phyloP scores from a whole-genome alignment of 73 alveolate genomes.

The Paramecium bursaria region DNA sequence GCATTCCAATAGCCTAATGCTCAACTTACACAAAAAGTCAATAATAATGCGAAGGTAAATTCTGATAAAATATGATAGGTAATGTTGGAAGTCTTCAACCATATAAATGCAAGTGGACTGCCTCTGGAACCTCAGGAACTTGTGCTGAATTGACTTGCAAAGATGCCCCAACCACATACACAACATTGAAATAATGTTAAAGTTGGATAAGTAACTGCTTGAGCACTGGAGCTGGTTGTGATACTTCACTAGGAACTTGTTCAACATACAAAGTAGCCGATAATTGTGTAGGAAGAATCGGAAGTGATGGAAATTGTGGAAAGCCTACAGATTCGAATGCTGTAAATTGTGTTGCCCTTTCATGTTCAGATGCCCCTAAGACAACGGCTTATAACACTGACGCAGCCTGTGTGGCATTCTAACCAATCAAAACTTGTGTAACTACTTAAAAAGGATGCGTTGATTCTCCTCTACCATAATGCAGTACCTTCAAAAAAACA shows the following conservation, averaged over 20 bases:
- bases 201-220: slow-evolving; percentile 18
- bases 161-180: slow-evolving; percentile 29
- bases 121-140: slow-evolving; percentile 6
- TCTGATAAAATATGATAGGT: too few relatives aligned
- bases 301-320: slow-evolving; percentile 58
- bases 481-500: slow-evolving; percentile 9
- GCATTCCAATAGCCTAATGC: slow-evolving; percentile 7
- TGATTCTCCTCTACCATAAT: not conserved
- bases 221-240: slow-evolving; percentile 50
- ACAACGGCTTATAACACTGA: not conserved
- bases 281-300: slow-evolving; percentile 20
- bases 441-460: slow-evolving; percentile 54
- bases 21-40: slow-evolving; percentile 11
- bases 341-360: not conserved
- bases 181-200: not conserved
- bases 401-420: slow-evolving; percentile 25
- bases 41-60: too few relatives aligned
- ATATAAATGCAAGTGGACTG: slow-evolving; percentile 4
- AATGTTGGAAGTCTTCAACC: too few relatives aligned
- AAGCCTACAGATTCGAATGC: not conserved
- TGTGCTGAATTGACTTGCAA: slow-evolving; percentile 31
- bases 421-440: slow-evolving; percentile 21
- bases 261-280: slow-evolving; percentile 5
- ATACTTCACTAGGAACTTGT: not conserved
- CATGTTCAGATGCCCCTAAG: slow-evolving; percentile 31